Evolutionary conservation across 306 rosid genomes (phyloP), one percentile per base, ranked within the genome.

Genomic region (Elaeagnus macrophylla): DNA sequence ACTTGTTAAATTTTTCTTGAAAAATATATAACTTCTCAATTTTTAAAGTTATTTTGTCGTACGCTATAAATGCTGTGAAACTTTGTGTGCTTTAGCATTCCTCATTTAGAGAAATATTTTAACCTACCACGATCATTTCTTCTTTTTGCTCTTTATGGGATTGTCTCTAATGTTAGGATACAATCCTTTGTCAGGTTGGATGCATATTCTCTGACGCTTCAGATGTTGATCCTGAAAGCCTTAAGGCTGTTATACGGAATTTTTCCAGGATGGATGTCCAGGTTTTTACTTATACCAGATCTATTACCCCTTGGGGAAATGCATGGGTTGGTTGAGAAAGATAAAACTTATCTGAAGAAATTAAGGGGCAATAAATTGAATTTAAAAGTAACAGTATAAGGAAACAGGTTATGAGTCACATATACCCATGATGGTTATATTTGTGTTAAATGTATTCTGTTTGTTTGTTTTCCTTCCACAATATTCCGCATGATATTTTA

Each of bases 151-250:
- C 18, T 16, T 47, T 37, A 35, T 9, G 62, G 57, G 65, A 35
- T 25, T 39, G 25, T 18, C 39, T 37, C 49, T 56, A 44, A 57
- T 16, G 36, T 39, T 52, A 39, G 20, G 47, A 39, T 20, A 11
- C 53, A 40, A 53, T 67, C 51, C 12, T 65, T 63, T 67, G 37
- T 54, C 82, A 85, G 97, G 81, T 85, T n/a, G 97, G 93, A 65
- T 85, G 83, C 70, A 59, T 77, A 61, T 57, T 85, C 53, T 42
- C 83, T 16, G 79, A 83, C 64, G 48, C 70, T 53, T 70, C 59
- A 48, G 82, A 77, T 58, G 62, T 79, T 71, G 83, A 81, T 59
- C 25, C 55, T 59, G 77, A 72, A 62, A 73, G 58, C 61, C 37
- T 81, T 73, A 75, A 69, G 77, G 83, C 60, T 57, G 57, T 58